Evolutionary conservation across 2,329 filamentous ascomycete genomes (phyloP).

Genomic region (Remersonia thermophila): DNA sequence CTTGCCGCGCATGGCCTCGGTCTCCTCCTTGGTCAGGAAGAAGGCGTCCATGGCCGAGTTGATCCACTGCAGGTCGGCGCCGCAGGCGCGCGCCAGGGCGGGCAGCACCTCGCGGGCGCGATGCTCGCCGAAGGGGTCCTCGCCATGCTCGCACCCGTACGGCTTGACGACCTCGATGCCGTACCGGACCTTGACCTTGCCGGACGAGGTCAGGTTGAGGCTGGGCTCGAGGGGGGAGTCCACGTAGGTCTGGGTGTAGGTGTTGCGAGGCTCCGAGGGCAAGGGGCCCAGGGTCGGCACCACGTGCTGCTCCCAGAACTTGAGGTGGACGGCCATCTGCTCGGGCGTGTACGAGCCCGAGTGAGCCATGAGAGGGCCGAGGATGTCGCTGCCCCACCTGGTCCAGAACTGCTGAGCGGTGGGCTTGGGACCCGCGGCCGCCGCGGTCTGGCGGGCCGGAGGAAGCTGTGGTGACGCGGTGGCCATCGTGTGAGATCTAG

Average conservation of each 20-base stretch:
- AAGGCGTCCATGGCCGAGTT: constrained; percentile 1
- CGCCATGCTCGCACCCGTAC: neutral
- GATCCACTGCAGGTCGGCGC: constrained; percentile 5
- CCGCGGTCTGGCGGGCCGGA: too few species aligned
- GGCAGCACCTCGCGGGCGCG: constrained; percentile 2
- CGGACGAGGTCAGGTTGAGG: constrained; percentile 3
- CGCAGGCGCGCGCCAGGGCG: constrained; percentile 1
- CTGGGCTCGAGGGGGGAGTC: constrained; percentile 5
- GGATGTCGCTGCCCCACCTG: neutral
- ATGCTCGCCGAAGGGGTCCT: constrained; percentile 6
- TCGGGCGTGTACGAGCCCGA: constrained; percentile 2
- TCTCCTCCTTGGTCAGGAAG: constrained; percentile 3
- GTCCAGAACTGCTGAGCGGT: constrained; percentile 3
- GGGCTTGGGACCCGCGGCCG: neutral
- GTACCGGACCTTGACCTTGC: constrained; percentile 5
- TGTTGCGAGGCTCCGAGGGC: constrained; percentile 1
- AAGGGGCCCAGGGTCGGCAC: constrained; percentile 3
- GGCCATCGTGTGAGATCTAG: too few species aligned
- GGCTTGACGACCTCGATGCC: constrained; percentile 5
- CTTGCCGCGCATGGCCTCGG: constrained; percentile 1
- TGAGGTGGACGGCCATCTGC: neutral
- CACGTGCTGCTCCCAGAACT: constrained; percentile 2
- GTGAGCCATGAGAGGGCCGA: neutral
- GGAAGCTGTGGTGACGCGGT: too few species aligned
- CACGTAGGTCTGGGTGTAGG: constrained; percentile 1